Conservation (phyloP, 768 basidiomycete species). For the Strobilomyces confusus region DNA sequence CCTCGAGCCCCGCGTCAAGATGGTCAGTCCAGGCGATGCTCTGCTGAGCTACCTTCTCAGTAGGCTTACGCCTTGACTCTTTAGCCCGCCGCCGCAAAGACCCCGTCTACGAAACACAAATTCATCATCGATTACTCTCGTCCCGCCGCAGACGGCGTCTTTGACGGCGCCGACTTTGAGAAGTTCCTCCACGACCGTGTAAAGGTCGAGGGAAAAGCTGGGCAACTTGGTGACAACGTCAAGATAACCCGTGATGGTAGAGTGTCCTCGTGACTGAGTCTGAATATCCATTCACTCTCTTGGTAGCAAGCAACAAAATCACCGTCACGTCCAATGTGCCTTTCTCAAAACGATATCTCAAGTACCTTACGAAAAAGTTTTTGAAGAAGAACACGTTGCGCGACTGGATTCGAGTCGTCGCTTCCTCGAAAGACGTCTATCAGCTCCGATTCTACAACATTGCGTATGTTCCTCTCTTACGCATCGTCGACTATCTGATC, state of each 20-base stretch:
- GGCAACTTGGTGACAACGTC: conserved; percentile 86
- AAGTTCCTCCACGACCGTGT: conserved; percentile 94
- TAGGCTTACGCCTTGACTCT: conserved; percentile 63
- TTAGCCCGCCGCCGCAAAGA: conserved; percentile 57
- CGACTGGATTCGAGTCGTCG: conserved; percentile 98
- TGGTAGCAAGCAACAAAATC: conserved; percentile 71
- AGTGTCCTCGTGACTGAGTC: conserved; percentile 14
- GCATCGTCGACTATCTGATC: not conserved
- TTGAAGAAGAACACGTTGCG: conserved; percentile 95
- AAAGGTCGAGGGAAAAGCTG: conserved; percentile 89
- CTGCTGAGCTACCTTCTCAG: conserved; percentile 92
- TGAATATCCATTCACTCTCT: conserved; percentile 2
- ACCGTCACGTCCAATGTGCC: conserved; percentile 82
- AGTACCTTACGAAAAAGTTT: conserved; percentile 99
- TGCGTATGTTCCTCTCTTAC: conserved; percentile 47
- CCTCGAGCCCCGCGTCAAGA: conserved; percentile 35
- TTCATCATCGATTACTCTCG: conserved; percentile 85
- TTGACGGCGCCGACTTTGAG: conserved; percentile 64
- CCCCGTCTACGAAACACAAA: conserved; percentile 59
- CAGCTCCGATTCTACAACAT: conserved; percentile 95
- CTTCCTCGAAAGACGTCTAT: conserved; percentile 90
- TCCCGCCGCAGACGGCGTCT: conserved; percentile 63
- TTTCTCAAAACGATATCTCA: conserved; percentile 96
- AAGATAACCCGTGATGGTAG: conserved; percentile 84
- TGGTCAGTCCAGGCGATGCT: conserved; percentile 77